Evolutionary conservation across 805 yeast species (phyloP), one percentile per base, ranked within the genome.

Genomic region (Nakazawaea populi): DNA sequence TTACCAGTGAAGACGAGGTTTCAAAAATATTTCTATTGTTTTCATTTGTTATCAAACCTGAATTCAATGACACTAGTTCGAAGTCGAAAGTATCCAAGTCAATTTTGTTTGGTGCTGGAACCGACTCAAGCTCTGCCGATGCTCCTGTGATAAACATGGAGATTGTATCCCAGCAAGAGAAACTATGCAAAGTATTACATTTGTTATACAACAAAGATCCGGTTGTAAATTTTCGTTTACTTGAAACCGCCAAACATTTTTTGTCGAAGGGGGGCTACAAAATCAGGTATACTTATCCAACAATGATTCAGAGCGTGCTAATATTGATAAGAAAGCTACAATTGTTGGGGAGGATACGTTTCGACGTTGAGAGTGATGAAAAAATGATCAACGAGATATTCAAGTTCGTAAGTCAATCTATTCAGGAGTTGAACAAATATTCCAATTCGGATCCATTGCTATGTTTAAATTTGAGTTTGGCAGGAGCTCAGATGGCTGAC

Each of bases 401-500:
- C 72, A 89, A 88, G 58, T 87, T 83, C 58, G 68, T 87, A 8
- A 83, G 92, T 9, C 74, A 84, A 31, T 73, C 85, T 7, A 77
- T 86, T 35, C 84, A 81, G 56, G 96, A 89, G 56, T 66, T 92
- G 48, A 80, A 75, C 56, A 69, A 67, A 46, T 50, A 28, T 60
- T 68, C 64, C 39, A 64, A 72, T 4, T 70, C 67, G 41, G 56
- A 66, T 14, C 64, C 73, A 6, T 52, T 56, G 12, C 53, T 60
- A 11, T 54, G 65, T 24, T 53, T 86, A 52, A 71, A 77, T 59
- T 61, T 83, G 41, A 79, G 86, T 61, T 70, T 89, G 49, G 74
- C 81, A 47, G 76, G 85, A 38, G 96, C 96, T 0, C 69, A 80
- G 12, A 66, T 88, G 3, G 92, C 97, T 0, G 96, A 94, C 63